These are phyloP conservation scores for Lecanosticta acicola DNA, from an alignment of 2,329 filamentous ascomycete species.

Conservation along the genomic window DNA sequence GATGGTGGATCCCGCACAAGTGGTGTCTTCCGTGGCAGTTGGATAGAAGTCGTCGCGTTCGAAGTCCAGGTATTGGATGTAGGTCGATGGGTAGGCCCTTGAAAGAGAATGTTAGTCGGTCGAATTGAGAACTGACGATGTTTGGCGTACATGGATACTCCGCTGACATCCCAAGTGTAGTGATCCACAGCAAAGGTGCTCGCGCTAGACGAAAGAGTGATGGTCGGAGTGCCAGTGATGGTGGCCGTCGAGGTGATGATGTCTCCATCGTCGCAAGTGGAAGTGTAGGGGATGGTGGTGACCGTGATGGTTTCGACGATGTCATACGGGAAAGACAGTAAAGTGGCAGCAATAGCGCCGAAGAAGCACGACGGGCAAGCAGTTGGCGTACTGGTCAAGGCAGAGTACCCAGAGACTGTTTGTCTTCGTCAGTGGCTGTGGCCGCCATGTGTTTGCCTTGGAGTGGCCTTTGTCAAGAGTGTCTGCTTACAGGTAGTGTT, in stretches of 20 bases:
- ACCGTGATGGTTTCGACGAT: constrained; percentile 2
- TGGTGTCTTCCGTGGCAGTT: too few species aligned
- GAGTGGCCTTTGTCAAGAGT: too few species aligned
- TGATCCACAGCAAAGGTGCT: not conserved
- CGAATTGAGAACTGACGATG: too few species aligned
- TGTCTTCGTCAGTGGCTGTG: too few species aligned
- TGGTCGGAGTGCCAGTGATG: too few species aligned
- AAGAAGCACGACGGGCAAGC: too few species aligned
- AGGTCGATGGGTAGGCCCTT: constrained; percentile 8
- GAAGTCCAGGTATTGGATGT: constrained; percentile 6
- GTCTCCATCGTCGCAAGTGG: not conserved
- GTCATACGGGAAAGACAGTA: constrained; percentile 5
- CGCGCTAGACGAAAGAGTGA: not conserved
- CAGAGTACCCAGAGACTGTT: too few species aligned
- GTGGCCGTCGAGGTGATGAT: not conserved
- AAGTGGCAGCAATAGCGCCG: constrained; percentile 3
- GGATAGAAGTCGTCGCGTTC: too few species aligned
- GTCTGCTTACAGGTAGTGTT: too few species aligned
- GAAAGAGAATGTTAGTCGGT: not conserved
- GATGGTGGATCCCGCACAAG: not conserved
- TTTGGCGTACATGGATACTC: not conserved
- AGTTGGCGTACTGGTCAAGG: too few species aligned
- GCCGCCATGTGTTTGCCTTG: too few species aligned
- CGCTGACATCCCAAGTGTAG: not conserved
- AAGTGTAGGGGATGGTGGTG: not conserved